These are phyloP conservation scores for Hypocreales sp. DNA, from an alignment of 2,329 filamentous ascomycete species.

Conservation along the genomic window DNA sequence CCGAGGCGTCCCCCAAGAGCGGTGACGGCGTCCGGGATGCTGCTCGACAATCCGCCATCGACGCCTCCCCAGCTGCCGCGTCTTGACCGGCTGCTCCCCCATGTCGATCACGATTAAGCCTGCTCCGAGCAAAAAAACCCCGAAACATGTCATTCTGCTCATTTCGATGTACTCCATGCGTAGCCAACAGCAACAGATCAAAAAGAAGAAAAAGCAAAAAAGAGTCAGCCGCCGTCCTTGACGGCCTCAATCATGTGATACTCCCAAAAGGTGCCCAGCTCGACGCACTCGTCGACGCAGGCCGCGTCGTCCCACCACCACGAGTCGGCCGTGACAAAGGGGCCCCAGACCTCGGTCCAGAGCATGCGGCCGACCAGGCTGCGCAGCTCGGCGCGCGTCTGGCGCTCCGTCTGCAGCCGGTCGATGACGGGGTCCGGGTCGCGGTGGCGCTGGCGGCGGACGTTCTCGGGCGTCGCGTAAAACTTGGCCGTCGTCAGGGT, in stretches of 20 bases:
- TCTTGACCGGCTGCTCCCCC: no score
- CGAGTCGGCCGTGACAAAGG: constrained; percentile 26
- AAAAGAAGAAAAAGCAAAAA: no score
- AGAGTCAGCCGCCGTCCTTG: constrained; percentile 21
- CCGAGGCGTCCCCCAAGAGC: no score
- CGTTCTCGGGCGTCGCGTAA: constrained; percentile 23
- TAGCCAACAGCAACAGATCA: no score
- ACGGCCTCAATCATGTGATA: constrained; percentile 41
- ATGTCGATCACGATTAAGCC: no score
- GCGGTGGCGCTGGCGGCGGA: constrained; percentile 6
- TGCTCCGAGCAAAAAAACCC: no score
- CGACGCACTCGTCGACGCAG: constrained; percentile 38
- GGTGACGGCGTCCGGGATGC: no score
- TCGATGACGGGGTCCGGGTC: constrained; percentile 11
- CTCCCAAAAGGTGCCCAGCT: constrained; percentile 40
- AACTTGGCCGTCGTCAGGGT: constrained; percentile 32
- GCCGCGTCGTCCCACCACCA: constrained; percentile 50
- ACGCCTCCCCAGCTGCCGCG: no score
- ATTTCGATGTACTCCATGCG: no score
- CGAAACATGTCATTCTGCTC: no score
- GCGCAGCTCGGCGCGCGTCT: constrained; percentile 29
- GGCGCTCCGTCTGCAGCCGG: constrained; percentile 9
- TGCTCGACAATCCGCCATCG: no score
- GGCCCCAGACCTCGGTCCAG: constrained; percentile 47
- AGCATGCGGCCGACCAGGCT: constrained; percentile 38